A percentile compares a stretch with the other conserved stretches of the same genome.
These are phyloP conservation scores for Lentinus polychrous DNA, from an alignment of 1,284 basidiomycete genomes.

Conservation along the genomic window DNA sequence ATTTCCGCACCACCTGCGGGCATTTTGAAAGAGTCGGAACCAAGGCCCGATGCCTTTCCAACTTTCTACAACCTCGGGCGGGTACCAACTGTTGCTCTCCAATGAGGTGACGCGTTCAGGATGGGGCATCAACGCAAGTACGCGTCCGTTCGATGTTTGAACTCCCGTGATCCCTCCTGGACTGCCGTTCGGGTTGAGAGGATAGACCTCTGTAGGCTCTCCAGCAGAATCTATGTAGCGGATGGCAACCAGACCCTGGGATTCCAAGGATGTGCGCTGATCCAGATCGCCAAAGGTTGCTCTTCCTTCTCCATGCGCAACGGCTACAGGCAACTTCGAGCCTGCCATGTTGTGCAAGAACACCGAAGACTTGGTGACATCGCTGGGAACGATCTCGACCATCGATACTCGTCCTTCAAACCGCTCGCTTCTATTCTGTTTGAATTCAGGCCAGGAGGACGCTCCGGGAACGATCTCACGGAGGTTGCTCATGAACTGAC, in stretches of 20 bases:
- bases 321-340: conserved; percentile 83
- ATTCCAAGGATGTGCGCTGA: conserved; percentile 37
- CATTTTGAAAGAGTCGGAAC: conserved; percentile 95
- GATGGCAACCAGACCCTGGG: conserved; percentile 53
- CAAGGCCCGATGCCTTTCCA: conserved; percentile 83
- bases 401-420: conserved; percentile 87
- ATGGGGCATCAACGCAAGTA: conserved; percentile 95
- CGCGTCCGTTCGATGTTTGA: conserved; percentile 79
- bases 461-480: conserved; percentile 86
- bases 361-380: conserved; percentile 56
- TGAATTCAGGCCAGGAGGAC: conserved; percentile 85
- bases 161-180: conserved; percentile 85
- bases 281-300: conserved; percentile 55
- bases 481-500: conserved; percentile 92
- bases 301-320: conserved; percentile 95
- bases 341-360: conserved; percentile 89
- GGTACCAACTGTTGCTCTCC: conserved; percentile 87
- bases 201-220: conserved; percentile 68
- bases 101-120: conserved; percentile 76
- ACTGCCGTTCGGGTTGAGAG: conserved; percentile 95
- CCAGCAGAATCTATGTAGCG: conserved; percentile 75
- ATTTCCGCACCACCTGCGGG: conserved; percentile 49
- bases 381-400: conserved; percentile 67
- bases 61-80: conserved; percentile 42
- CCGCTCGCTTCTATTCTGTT: conserved; percentile 81